phyloP scores from a whole-genome alignment of 768 basidiomycete species.

The Boletus fagicola region DNA sequence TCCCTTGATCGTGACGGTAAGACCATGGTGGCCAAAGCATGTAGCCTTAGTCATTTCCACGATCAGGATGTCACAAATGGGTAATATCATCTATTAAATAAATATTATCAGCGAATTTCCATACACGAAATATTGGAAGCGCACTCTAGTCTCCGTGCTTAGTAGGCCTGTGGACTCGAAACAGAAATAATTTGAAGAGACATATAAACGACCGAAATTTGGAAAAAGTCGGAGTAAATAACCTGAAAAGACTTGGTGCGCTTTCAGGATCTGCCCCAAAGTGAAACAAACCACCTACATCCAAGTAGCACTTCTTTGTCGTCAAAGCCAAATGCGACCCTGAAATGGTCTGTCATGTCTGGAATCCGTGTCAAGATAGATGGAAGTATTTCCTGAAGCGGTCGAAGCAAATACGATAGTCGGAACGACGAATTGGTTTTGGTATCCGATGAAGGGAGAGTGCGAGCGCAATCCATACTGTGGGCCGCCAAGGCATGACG shows the following conservation, averaged over 20 bases:
- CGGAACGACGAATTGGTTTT: slow-evolving; percentile 52
- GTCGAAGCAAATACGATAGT: slow-evolving; percentile 62
- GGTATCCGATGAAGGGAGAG: slow-evolving; percentile 34
- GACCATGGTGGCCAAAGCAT: slow-evolving; percentile 85
- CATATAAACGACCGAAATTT: slow-evolving; percentile 80
- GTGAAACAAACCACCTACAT: slow-evolving; percentile 52
- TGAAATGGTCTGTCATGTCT: slow-evolving; percentile 73
- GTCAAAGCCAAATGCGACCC: slow-evolving; percentile 78
- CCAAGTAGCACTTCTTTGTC: slow-evolving; percentile 86
- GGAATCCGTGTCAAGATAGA: slow-evolving; percentile 37
- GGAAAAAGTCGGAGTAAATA: slow-evolving; percentile 91
- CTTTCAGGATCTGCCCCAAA: slow-evolving; percentile 6
- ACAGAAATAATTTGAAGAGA: slow-evolving; percentile 89
- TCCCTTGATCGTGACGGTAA: slow-evolving; percentile 87
- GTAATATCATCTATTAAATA: slow-evolving; percentile 81
- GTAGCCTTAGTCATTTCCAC: slow-evolving; percentile 84
- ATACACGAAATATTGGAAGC: slow-evolving; percentile 23
- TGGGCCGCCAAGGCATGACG: slow-evolving; percentile 32
- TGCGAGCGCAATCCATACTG: slow-evolving; percentile 41
- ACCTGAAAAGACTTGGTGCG: slow-evolving; percentile 74
- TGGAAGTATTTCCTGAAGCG: slow-evolving; percentile 60
- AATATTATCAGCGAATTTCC: slow-evolving; percentile 5
- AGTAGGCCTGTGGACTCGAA: slow-evolving; percentile 88
- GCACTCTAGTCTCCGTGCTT: slow-evolving; percentile 76
- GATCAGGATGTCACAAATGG: slow-evolving; percentile 83